phyloP scores from a whole-genome alignment of 768 basidiomycete species.

The Lentinula aciculospora region DNA sequence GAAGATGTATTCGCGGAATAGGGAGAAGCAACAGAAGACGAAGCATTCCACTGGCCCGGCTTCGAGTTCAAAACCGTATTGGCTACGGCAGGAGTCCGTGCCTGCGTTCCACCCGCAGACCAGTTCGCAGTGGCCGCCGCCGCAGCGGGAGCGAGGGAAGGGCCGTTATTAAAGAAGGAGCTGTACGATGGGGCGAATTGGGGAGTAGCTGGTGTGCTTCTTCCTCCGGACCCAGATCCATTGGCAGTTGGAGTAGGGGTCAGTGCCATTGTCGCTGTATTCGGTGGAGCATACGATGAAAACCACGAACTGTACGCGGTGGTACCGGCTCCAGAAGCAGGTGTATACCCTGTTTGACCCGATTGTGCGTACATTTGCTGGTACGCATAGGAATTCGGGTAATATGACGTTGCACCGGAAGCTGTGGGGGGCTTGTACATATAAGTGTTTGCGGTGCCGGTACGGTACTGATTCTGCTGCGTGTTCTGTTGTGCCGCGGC shows the following conservation, averaged over 20 bases:
- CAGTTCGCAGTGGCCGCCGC: constrained; percentile 22
- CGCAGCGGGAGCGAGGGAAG: constrained; percentile 18
- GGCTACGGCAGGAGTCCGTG: constrained; percentile 43
- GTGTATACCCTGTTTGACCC: background rate
- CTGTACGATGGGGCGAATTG: constrained; percentile 18
- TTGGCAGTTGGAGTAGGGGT: constrained; percentile 13
- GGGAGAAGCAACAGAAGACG: background rate
- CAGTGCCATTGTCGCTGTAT: constrained; percentile 16
- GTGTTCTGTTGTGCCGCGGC: constrained; percentile 15
- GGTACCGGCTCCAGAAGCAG: background rate
- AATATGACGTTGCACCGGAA: constrained; percentile 1
- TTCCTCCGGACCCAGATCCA: constrained; percentile 15
- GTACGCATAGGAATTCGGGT: background rate
- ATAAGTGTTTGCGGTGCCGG: constrained; percentile 4
- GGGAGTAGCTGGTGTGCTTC: constrained; percentile 28
- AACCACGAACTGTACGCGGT: constrained; percentile 16
- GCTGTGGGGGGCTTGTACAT: constrained; percentile 3
- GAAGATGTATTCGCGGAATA: background rate
- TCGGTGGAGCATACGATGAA: constrained; percentile 27
- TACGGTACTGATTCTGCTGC: constrained; percentile 1
- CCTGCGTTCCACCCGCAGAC: constrained; percentile 31
- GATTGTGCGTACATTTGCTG: background rate
- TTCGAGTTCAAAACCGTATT: constrained; percentile 38
- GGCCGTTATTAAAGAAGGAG: constrained; percentile 8
- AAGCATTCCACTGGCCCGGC: constrained; percentile 3